Evolutionary conservation across 305 asterid genomes (phyloP), one percentile per base, ranked within the genome.

Genomic region (Petunia hybrid): DNA sequence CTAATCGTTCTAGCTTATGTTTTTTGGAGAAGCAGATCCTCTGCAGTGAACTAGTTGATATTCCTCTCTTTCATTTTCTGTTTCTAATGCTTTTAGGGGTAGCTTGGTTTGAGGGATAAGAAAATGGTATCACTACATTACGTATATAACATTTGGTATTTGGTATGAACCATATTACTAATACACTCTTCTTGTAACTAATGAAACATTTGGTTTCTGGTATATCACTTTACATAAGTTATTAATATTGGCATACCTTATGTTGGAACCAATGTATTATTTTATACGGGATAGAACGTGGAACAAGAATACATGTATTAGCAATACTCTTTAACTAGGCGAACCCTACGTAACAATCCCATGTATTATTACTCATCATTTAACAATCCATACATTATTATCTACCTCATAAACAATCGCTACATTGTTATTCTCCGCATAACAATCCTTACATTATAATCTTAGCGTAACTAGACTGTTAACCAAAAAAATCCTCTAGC

Each of bases 81-180:
- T 35, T 22, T 51, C 78, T 51, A 36, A 73, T 48, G 46, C 78
- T 51, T 73, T 51, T 73, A 48, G 22, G 78, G 78, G 43, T 46
- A 43, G 48, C 12, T 48, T 48, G 60, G 62, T 73, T 51, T 36
- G 78, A 35, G 78, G 41, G 22, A 16, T 35, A 36, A 73, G 63
- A 73, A 73, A 51, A 73, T 51, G 78, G 12, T 71, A 46, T 48
- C 62, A 46, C 2, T 56, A 8, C 42, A 67, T 36, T 35, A 51
- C 56, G 2, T 51, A 51, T 51, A 13, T 10, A 51, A 36, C 63
- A 51, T 73, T 51, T 73, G 43, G 42, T 73, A 35, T 73, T 63
- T 5, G 4, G 22, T 71, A 48, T 51, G 22, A 35, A 48, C 76
- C n/a, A 55, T 56, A 56, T 13, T 13, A 2, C 22, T 56, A 56